Base-by-base conservation (phyloP, 2,329 filamentous ascomycete genomes). In the Achaetomium macrosporum region DNA sequence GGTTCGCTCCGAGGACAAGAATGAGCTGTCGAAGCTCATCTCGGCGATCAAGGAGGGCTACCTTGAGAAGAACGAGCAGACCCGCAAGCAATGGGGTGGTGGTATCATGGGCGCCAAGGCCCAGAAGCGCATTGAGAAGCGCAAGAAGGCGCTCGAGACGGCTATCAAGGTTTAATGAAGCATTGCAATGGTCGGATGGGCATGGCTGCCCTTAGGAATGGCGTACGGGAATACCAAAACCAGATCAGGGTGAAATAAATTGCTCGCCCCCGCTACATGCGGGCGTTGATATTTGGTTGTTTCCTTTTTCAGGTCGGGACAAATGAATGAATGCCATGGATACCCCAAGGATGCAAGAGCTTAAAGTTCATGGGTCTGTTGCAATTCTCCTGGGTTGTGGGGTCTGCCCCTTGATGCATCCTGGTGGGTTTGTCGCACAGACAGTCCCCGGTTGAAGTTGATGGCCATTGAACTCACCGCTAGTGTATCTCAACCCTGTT, bases 81-180 rank as follows among this genome's bases (percentile, higher is more conserved):
- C 82, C 68, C 87, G 90, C 76, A 85, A 87, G 74, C 88, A 92
- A 78, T 99, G 95, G 93, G 93, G 95, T 79, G 93, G 93, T 83
- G 95, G 95, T 76, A 96, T 99, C 80, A 96, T 99, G 91, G 81
- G 93, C 70, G 81, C 85, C 73, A 99, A 99, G 89, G 91, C 93
- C 71, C 84, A 83, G 76, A 82, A 81, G 76, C 77, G 77, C 69
- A 81, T 76, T 60, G 75, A 77, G 75, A 96, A 96, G 88, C 90
- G 89, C 82, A 83, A 87, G 77, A 96, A 96, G 87, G 90, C 91
- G 71, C 70, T 93, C 61, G 93, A 97, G 78, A 77, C 76, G 70
- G 91, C 93, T 73, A 90, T 96, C 84, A 97, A 97, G 88, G 95
- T 99, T 79, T 99, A 95, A 81, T 46, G 50, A 58, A 58, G 58